phyloP scores from a whole-genome alignment of 768 basidiomycete genomes.

The Trametes cingulata region DNA sequence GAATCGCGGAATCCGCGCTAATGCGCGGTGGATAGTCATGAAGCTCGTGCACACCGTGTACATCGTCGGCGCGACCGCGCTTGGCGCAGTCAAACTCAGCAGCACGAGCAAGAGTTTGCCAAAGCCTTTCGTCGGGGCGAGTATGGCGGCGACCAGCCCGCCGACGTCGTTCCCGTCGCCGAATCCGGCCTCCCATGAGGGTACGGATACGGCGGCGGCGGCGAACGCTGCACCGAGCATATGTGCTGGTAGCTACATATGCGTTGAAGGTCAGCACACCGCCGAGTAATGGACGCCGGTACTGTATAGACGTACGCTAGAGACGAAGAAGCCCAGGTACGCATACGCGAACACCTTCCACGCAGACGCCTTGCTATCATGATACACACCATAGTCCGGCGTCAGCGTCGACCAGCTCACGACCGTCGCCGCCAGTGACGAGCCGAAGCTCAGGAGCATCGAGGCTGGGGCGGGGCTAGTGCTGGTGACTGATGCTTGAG shows the following conservation, averaged over 20 bases:
- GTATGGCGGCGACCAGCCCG: slow-evolving; percentile 45
- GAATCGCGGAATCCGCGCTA: slow-evolving; percentile 44
- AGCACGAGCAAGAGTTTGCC: slow-evolving; percentile 48
- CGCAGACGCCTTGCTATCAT: slow-evolving; percentile 32
- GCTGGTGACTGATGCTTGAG: slow-evolving; percentile 19
- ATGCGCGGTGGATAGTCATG: slow-evolving; percentile 39
- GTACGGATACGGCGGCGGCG: slow-evolving; percentile 40
- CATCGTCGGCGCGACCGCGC: slow-evolving; percentile 59
- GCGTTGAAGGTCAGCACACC: too few species aligned
- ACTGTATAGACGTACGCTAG: slow-evolving; percentile 35
- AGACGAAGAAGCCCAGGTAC: slow-evolving; percentile 46
- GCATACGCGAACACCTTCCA: slow-evolving; percentile 44
- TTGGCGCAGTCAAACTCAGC: slow-evolving; percentile 49
- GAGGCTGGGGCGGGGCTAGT: slow-evolving; percentile 33
- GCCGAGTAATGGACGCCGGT: not conserved
- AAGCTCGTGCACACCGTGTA: slow-evolving; percentile 54
- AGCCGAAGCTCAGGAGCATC: slow-evolving; percentile 43
- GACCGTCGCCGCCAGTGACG: slow-evolving; percentile 44
- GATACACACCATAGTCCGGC: slow-evolving; percentile 53
- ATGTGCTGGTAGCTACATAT: slow-evolving; percentile 39
- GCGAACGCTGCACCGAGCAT: slow-evolving; percentile 49
- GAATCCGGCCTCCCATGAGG: slow-evolving; percentile 43
- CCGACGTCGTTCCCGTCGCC: slow-evolving; percentile 43
- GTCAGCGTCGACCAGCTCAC: slow-evolving; percentile 44
- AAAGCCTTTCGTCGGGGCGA: slow-evolving; percentile 40